These are phyloP conservation scores for Hippophae gyantsensis DNA, from an alignment of 306 rosid species.

Conservation along the genomic window DNA sequence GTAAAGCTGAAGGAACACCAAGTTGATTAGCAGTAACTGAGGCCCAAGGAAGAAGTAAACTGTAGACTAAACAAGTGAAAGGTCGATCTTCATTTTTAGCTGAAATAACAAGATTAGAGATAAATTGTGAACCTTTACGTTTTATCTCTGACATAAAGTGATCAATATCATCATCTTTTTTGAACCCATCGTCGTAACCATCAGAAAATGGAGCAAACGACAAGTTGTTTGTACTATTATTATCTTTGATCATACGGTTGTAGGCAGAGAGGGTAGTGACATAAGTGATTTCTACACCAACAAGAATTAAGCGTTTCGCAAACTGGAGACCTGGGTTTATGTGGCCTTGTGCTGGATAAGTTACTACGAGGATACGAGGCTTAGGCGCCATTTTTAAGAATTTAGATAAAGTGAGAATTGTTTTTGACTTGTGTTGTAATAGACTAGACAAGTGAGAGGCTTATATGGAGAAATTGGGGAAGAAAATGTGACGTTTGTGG, in stretches of 20 bases:
- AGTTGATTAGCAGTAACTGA: slow-evolving; percentile 14
- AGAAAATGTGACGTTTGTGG: too few species aligned
- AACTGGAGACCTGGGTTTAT: slow-evolving; percentile 23
- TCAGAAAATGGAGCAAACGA: slow-evolving; percentile 25
- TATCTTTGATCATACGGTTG: slow-evolving; percentile 9
- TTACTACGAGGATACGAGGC: slow-evolving; percentile 1
- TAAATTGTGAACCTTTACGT: slow-evolving; percentile 9
- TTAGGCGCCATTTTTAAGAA: neutral
- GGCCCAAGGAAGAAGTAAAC: slow-evolving; percentile 20
- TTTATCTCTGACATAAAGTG: slow-evolving; percentile 8
- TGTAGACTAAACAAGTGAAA: slow-evolving; percentile 17
- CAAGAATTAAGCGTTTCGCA: slow-evolving; percentile 16
- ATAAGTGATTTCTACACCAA: slow-evolving; percentile 19
- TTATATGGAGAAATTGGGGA: too few species aligned
- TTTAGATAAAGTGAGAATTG: neutral
- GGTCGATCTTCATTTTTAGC: slow-evolving; percentile 3
- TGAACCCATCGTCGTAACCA: slow-evolving; percentile 25
- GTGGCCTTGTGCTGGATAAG: slow-evolving; percentile 22
- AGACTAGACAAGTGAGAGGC: too few species aligned
- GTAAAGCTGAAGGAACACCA: slow-evolving; percentile 16
- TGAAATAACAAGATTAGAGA: slow-evolving; percentile 6
- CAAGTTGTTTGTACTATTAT: neutral
- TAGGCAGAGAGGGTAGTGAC: slow-evolving; percentile 2
- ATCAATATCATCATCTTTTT: neutral
- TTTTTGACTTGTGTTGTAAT: neutral